A percentile compares a stretch with the other conserved stretches of the same genome.
Evolutionary conservation across 345 rosid genomes (phyloP).

Genomic region (Citrus sinensis): DVS_A1.0 CM039163.1:50943001-50943500

Average conservation of each 20-base stretch:
- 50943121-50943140: constrained; percentile 82
- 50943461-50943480: constrained; percentile 93
- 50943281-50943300: constrained; percentile 78
- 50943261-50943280: constrained; percentile 82
- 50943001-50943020: constrained; percentile 83
- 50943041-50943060: constrained; percentile 92
- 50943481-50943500: constrained; percentile 92
- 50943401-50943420: constrained; percentile 79
- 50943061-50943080: constrained; percentile 89
- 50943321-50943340: constrained; percentile 88
- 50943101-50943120: constrained; percentile 98
- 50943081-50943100: constrained; percentile 97
- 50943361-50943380: constrained; percentile 57
- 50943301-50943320: constrained; percentile 75
- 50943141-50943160: constrained; percentile 26
- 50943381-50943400: constrained; percentile 61
- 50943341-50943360: constrained; percentile 53
- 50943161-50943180: constrained; percentile 5
- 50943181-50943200: constrained; percentile 1
- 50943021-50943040: constrained; percentile 91
- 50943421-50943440: constrained; percentile 92
- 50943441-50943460: constrained; percentile 98
- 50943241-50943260: constrained; percentile 98
- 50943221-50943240: constrained; percentile 99
- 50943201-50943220: constrained; percentile 4